Percentiles rank a stretch among this genome's conserved stretches.
Conservation (phyloP, 768 basidiomycete species). For the Rhizopogon sp. region DNA sequence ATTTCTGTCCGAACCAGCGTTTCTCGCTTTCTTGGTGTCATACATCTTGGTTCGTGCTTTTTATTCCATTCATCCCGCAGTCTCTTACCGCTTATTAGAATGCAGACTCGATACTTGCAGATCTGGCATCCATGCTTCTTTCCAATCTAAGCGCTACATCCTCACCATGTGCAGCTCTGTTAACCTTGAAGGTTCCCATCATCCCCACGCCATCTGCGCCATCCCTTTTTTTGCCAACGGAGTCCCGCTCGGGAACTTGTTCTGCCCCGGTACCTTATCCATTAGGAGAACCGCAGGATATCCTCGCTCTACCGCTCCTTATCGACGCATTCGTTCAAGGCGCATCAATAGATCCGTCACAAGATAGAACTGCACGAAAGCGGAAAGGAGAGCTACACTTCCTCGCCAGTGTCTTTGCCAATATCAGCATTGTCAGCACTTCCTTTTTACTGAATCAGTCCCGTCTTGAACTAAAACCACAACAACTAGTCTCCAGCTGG, state of each 20-base stretch:
- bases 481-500: conserved; percentile 63
- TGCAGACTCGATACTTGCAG: conserved; percentile 85
- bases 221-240: conserved; percentile 61
- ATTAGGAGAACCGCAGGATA: conserved; percentile 41
- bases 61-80: conserved; percentile 1
- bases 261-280: conserved; percentile 72
- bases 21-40: conserved; percentile 78
- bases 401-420: conserved; percentile 91
- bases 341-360: conserved; percentile 47
- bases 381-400: conserved; percentile 86
- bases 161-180: conserved; percentile 55
- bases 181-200: conserved; percentile 63
- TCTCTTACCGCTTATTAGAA: conserved; percentile 45
- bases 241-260: conserved; percentile 79
- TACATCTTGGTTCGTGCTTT: conserved; percentile 69
- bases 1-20: conserved; percentile 64
- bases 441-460: neutral
- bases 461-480: neutral
- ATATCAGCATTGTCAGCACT: conserved; percentile 70
- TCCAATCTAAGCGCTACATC: conserved; percentile 88
- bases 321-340: conserved; percentile 85
- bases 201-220: conserved; percentile 38
- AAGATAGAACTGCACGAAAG: conserved; percentile 41
- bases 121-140: conserved; percentile 94
- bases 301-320: conserved; percentile 74